Evolutionary conservation across 768 basidiomycete genomes (phyloP).

Genomic region (Suillus variegatus): DNA sequence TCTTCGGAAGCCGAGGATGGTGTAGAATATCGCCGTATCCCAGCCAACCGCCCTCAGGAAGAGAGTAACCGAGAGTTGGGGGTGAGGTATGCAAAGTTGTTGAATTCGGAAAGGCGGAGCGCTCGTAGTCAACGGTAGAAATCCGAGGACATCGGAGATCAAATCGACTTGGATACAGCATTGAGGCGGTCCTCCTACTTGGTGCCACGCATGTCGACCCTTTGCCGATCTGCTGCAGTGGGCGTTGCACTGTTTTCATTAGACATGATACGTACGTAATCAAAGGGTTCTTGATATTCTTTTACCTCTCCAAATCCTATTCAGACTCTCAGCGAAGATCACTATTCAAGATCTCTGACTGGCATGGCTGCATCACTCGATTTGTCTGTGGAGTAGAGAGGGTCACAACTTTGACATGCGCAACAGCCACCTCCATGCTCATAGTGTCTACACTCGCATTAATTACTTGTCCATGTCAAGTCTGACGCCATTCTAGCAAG

Average conservation of each 20-base stretch:
- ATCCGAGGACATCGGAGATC: neutral
- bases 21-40: constrained; percentile 24
- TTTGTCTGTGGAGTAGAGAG: neutral
- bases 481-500: neutral
- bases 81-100: constrained; percentile 1
- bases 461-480: neutral
- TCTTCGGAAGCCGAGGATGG: constrained; percentile 3
- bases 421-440: neutral
- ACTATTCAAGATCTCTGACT: neutral
- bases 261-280: neutral
- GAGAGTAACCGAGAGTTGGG: neutral
- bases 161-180: neutral
- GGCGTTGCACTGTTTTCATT: neutral
- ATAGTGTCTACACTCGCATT: neutral
- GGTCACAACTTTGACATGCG: neutral
- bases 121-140: neutral
- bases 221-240: neutral
- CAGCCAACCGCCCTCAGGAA: neutral
- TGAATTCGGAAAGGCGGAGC: neutral
- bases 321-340: neutral
- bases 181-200: neutral
- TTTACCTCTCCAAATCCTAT: neutral
- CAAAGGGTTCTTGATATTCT: neutral
- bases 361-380: neutral
- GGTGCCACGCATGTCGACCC: neutral